Evolutionary conservation across 495 filamentous ascomycete genomes (phyloP).

Genomic region (Talaromyces adpressus): DNA sequence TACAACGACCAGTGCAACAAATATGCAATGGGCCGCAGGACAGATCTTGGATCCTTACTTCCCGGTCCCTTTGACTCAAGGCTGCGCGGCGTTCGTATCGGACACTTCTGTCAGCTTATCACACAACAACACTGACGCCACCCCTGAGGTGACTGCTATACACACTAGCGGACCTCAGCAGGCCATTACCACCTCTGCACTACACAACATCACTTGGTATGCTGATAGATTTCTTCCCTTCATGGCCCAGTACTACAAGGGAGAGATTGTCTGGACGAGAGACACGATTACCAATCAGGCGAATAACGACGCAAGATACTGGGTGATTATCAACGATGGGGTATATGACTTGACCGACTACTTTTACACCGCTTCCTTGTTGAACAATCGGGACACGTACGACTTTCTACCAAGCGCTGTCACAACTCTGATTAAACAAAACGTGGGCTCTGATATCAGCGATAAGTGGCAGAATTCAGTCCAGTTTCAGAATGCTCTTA

Average conservation of each 20-base stretch:
- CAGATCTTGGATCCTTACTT: constrained; percentile 79
- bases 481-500: constrained; percentile 50
- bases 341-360: constrained; percentile 93
- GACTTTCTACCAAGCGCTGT: constrained; percentile 62
- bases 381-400: constrained; percentile 46
- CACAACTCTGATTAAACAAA: constrained; percentile 57
- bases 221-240: constrained; percentile 60
- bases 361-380: constrained; percentile 56
- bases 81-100: constrained; percentile 61
- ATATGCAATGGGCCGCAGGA: constrained; percentile 74
- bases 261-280: constrained; percentile 70
- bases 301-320: constrained; percentile 59
- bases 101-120: constrained; percentile 43
- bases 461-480: constrained; percentile 48
- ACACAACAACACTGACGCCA: constrained; percentile 54
- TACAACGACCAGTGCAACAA: constrained; percentile 49
- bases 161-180: constrained; percentile 64
- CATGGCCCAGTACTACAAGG: constrained; percentile 82
- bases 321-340: constrained; percentile 67
- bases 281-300: constrained; percentile 47
- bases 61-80: constrained; percentile 64
- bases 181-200: constrained; percentile 41
- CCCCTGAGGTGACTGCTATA: constrained; percentile 36
- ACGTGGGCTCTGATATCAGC: constrained; percentile 74
- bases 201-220: constrained; percentile 72